phyloP scores from a whole-genome alignment of 129 eudicot species.

The Arctium minus region DNA sequence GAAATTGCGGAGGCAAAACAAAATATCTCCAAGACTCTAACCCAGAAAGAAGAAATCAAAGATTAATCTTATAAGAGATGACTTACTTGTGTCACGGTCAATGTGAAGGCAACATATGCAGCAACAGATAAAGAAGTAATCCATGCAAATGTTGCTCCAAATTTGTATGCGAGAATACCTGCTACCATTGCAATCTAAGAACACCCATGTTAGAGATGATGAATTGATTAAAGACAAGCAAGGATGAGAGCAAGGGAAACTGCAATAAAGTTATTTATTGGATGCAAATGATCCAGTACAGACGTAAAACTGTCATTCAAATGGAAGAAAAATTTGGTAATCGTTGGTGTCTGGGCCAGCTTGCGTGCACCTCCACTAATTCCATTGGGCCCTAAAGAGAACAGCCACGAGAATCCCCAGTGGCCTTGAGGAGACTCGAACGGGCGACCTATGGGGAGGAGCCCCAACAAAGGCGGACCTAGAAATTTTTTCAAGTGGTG shows the following conservation, averaged over 20 bases:
- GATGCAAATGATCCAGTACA: not conserved
- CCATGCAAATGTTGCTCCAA: constrained; percentile 90
- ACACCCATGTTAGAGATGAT: constrained; percentile 23
- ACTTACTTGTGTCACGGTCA: constrained; percentile 81
- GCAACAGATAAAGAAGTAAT: constrained; percentile 88
- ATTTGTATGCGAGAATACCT: constrained; percentile 94
- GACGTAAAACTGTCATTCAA: not conserved
- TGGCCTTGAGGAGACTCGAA: too few species aligned
- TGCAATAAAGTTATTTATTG: not conserved
- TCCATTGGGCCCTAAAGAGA: too few species aligned
- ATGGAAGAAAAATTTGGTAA: not conserved
- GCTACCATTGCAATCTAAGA: constrained; percentile 91
- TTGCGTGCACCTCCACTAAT: too few species aligned
- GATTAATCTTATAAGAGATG: not conserved
- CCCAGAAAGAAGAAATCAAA: not conserved
- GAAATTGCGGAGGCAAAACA: not conserved
- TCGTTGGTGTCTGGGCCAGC: not conserved
- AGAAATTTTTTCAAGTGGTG: too few species aligned
- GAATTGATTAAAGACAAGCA: not conserved
- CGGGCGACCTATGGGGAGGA: too few species aligned
- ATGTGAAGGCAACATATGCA: constrained; percentile 77
- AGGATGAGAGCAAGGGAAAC: not conserved
- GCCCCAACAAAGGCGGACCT: too few species aligned
- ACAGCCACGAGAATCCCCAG: too few species aligned
- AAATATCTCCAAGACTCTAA: not conserved